Evolutionary conservation across 352 stramenopile species (phyloP).

Genomic region (Pythium rishiriense): DNA sequence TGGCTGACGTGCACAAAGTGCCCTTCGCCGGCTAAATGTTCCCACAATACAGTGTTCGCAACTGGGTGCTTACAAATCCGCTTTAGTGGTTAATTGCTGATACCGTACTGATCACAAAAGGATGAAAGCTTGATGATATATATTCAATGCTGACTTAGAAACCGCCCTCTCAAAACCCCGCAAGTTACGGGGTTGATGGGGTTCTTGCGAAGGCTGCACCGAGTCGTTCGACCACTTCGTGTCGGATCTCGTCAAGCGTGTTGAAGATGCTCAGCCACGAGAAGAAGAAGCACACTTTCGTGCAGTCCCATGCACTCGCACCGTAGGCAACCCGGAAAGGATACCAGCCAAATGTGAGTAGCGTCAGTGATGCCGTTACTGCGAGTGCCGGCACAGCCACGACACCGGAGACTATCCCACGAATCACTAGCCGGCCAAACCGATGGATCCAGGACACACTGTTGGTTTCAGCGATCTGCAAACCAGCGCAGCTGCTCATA

Average conservation of each 20-base stretch:
- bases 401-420: neutral
- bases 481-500: neutral
- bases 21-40: no score
- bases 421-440: neutral
- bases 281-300: slow-evolving; percentile 7
- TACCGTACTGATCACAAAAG: no score
- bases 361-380: neutral
- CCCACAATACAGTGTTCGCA: no score
- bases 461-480: neutral
- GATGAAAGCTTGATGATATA: no score
- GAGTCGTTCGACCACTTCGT: neutral
- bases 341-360: slow-evolving; percentile 5
- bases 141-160: no score
- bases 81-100: no score
- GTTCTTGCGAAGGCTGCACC: no score
- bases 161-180: no score
- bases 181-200: no score
- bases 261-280: neutral
- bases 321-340: slow-evolving; percentile 1
- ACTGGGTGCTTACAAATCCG: no score
- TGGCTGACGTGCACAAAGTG: no score
- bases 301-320: neutral
- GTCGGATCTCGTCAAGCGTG: neutral
- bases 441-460: neutral
- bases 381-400: neutral